These are phyloP conservation scores for Talaromyces albobiverticillius DNA, from an alignment of 2,329 filamentous ascomycete genomes.

Conservation along the genomic window DNA sequence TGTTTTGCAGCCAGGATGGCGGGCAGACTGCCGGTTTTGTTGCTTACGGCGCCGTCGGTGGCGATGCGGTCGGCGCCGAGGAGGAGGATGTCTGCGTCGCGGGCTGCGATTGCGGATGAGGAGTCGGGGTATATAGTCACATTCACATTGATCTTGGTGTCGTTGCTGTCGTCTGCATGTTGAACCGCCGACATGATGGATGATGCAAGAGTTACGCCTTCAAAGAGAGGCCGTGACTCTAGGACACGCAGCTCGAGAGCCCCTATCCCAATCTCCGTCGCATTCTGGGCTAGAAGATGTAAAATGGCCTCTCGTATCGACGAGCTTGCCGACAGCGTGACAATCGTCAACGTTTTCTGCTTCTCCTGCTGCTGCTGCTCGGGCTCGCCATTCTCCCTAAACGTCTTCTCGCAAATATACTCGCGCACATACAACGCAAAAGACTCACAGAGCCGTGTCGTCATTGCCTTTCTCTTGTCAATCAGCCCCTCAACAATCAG, in stretches of 20 bases:
- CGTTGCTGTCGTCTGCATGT: conserved; percentile 7
- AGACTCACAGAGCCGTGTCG: conserved; percentile 22
- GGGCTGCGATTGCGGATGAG: conserved; percentile 54
- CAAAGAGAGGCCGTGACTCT: conserved; percentile 65
- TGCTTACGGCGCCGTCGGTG: conserved; percentile 57
- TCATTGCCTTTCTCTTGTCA: conserved; percentile 20
- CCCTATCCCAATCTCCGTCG: conserved; percentile 31
- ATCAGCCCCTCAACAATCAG: conserved; percentile 26
- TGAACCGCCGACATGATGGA: conserved; percentile 20
- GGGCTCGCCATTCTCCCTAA: neutral
- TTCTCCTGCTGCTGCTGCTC: no score
- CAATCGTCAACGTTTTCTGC: conserved; percentile 44
- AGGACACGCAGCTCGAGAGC: conserved; percentile 58
- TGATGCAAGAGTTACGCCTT: conserved; percentile 55
- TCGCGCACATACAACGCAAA: conserved; percentile 26
- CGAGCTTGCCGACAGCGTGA: conserved; percentile 63
- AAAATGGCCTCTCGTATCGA: conserved; percentile 55
- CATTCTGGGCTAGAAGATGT: conserved; percentile 26
- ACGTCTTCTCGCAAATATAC: conserved; percentile 23
- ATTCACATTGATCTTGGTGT: conserved; percentile 23
- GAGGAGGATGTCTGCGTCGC: conserved; percentile 56
- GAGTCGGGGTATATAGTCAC: conserved; percentile 60
- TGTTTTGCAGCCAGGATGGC: conserved; percentile 55
- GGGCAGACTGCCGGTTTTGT: conserved; percentile 64
- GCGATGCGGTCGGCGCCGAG: conserved; percentile 65